Base-by-base conservation (phyloP, 768 basidiomycete genomes). In the Crucibulum laeve region DNA sequence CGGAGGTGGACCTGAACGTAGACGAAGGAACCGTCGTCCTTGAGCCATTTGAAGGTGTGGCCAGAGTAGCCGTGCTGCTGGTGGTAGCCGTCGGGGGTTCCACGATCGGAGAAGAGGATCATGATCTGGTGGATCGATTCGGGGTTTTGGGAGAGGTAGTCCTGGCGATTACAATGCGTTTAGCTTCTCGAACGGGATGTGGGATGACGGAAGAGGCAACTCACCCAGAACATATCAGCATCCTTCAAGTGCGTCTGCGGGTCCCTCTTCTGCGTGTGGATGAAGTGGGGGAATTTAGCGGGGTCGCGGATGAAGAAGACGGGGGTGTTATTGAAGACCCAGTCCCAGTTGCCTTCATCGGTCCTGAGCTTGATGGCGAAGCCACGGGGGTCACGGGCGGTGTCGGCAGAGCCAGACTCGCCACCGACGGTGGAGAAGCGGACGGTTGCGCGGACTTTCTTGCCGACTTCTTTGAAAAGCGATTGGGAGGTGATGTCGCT, bases 341-440 rank as follows among this genome's bases (percentile, higher is more conserved):
- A 87, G 61, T 96, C 93, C 64, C 81, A 80, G 72, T 90, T 94
- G 15, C 95, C 95, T 62, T 96, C 79, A 2, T 90, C 82, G 0
- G 95, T 92, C 62, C 80, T 87, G 50, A 97, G 74, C 68, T 94
- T 87, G 66, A 87, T 59, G 4, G 95, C 87, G 57, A 96, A 97
- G 1, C 95, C 95, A 69, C 91, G 84, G 19, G 91, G 91, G 55
- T 97, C 93, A 48, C 93, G 85, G 45, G 88, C 87, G n/a, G 82
- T 87, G 54, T 97, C 94, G 14, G 93, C 83, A 39, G 87, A 90
- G 13, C 94, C 94, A 26, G 74, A 70, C 53, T 91, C 88, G 42
- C 94, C 94, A 50, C 84, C 84, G 42, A 97, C 95, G 11, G 95
- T 98, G 35, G 90, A 92, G 79, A 96, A 97, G 36, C 95, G 84